These are phyloP conservation scores for Quercus agrifolia DNA, from an alignment of 306 rosid species.

Conservation along the genomic window DNA sequence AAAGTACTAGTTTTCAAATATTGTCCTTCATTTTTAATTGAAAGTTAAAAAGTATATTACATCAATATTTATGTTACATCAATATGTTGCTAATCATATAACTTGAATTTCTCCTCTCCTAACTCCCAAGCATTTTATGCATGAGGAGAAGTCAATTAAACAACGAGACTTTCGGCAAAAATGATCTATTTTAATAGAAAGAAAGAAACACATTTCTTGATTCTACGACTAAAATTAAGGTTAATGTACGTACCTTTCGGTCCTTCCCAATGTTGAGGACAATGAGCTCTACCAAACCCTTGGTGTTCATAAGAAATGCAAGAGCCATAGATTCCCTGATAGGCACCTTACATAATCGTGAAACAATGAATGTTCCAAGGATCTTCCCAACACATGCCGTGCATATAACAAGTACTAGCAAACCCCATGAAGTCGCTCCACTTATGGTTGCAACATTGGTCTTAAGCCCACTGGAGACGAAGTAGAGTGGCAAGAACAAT, in stretches of 20 bases:
- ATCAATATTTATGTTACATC: too few relatives aligned
- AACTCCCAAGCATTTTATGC: too few relatives aligned
- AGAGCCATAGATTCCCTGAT: slow-evolving; percentile 59
- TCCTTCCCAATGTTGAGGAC: slow-evolving; percentile 84
- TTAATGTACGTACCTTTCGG: slow-evolving; percentile 43
- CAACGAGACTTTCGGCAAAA: too few relatives aligned
- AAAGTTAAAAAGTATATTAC: too few relatives aligned
- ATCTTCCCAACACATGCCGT: slow-evolving; percentile 72
- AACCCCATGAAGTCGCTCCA: slow-evolving; percentile 59
- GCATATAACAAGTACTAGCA: slow-evolving; percentile 51
- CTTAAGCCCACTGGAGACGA: slow-evolving; percentile 71
- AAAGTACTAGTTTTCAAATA: too few relatives aligned
- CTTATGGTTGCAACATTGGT: slow-evolving; percentile 64
- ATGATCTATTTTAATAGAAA: too few relatives aligned
- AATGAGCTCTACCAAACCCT: slow-evolving; percentile 75
- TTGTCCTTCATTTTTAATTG: too few relatives aligned
- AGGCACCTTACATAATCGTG: slow-evolving; percentile 39
- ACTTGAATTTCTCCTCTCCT: too few relatives aligned
- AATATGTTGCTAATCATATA: too few relatives aligned
- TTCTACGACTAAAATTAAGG: background rate
- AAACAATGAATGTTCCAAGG: slow-evolving; percentile 44
- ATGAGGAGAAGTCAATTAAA: too few relatives aligned
- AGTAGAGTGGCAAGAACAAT: slow-evolving; percentile 58
- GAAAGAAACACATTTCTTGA: background rate
- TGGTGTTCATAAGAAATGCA: slow-evolving; percentile 78